Evolutionary conservation across 345 rosid species (phyloP).

Genomic region (Chamaenerion angustifolium): DNA sequence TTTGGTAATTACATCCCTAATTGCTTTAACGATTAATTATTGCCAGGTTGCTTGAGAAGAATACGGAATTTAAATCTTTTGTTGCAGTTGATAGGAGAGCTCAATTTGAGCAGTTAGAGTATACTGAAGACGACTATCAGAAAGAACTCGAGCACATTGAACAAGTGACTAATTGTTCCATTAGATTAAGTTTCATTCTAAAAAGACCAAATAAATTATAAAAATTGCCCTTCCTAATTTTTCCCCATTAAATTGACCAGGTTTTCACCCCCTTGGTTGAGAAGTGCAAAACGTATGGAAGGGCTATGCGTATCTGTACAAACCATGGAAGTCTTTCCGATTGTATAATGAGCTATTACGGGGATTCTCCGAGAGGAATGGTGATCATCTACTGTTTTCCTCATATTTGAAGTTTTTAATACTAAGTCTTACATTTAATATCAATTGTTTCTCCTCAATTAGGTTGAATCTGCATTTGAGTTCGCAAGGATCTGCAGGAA

Average conservation of each 20-base stretch:
- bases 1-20: conserved; percentile 40
- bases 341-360: conserved; percentile 96
- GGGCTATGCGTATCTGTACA: conserved; percentile 98
- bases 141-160: too few species aligned
- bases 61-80: conserved; percentile 8
- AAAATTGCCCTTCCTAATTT: background rate
- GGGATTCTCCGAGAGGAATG: conserved; percentile 99
- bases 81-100: too few species aligned
- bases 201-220: too few species aligned
- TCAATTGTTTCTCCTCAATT: conserved; percentile 13
- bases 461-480: conserved; percentile 99
- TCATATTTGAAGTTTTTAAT: conserved; percentile 1
- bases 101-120: too few species aligned
- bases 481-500: conserved; percentile 92
- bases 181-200: too few species aligned
- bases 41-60: background rate
- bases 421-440: conserved; percentile 9
- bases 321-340: conserved; percentile 99
- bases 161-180: too few species aligned
- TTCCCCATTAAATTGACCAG: conserved; percentile 17
- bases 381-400: conserved; percentile 21
- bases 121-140: too few species aligned
- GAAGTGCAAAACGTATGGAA: conserved; percentile 91
- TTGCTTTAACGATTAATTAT: conserved; percentile 3
- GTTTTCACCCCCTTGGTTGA: conserved; percentile 94